Percentiles rank a stretch among this genome's conserved stretches.
phyloP scores from a whole-genome alignment of 2,329 filamentous ascomycete species.

The Diaporthe vexans region DNA sequence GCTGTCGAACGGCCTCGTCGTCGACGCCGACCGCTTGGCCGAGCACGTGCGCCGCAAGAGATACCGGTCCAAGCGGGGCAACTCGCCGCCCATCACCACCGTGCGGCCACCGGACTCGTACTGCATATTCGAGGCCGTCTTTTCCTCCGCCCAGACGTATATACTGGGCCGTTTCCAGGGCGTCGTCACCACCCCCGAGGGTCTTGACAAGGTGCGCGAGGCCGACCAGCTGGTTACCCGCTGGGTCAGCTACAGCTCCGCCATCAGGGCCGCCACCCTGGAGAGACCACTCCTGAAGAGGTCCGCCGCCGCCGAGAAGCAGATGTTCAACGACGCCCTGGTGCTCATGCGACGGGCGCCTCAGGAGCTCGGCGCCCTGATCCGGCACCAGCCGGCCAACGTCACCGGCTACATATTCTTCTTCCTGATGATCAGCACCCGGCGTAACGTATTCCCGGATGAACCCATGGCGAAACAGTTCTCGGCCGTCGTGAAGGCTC shows the following conservation, averaged over 20 bases:
- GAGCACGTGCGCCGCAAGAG: constrained; percentile 37
- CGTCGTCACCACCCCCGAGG: constrained; percentile 15
- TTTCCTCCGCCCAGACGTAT: constrained; percentile 25
- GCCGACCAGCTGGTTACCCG: constrained; percentile 14
- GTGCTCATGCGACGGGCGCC: constrained; percentile 30
- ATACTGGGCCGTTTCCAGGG: constrained; percentile 28
- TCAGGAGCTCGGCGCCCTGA: constrained; percentile 25
- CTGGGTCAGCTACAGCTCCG: constrained; percentile 31
- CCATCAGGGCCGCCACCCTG: constrained; percentile 22
- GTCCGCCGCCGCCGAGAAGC: constrained; percentile 22
- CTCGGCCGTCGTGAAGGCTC: constrained; percentile 36
- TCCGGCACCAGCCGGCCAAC: constrained; percentile 29
- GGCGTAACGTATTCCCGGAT: constrained; percentile 13
- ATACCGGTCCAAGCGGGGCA: constrained; percentile 3
- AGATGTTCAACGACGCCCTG: constrained; percentile 33
- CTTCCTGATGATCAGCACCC: constrained; percentile 35
- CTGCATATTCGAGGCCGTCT: constrained; percentile 33
- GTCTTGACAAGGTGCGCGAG: constrained; percentile 25
- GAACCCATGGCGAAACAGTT: constrained; percentile 27
- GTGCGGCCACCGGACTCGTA: constrained; percentile 29
- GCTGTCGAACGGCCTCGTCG: constrained; percentile 31
- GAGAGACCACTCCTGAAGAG: constrained; percentile 26
- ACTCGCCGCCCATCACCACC: constrained; percentile 1
- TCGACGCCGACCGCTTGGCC: constrained; percentile 34
- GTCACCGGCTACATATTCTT: constrained; percentile 34